Base-by-base conservation (phyloP, 2,329 filamentous ascomycete species). In the Alternaria postmessia region DNA sequence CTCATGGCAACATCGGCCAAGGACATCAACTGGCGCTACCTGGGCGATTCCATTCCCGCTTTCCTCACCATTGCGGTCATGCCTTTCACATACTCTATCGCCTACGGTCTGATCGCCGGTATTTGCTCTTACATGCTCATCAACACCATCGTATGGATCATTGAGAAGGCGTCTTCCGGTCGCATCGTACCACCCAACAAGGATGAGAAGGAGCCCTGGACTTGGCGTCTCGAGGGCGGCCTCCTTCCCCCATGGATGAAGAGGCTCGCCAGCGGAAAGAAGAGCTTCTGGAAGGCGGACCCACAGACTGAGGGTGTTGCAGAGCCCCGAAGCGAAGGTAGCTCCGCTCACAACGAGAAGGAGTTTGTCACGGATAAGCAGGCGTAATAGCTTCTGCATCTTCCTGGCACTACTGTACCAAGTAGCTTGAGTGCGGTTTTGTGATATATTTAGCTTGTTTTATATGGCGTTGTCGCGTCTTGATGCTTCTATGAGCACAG, bases 11-110 rank as follows among this genome's bases (percentile, higher is more conserved):
- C 88, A 62, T 86, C 91, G 1, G 91, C 91, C 12, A 87, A 87
- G 16, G 90, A 95, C 65, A 94, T 96, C 82, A 96, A 96, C 84
- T 96, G 93, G 93, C 83, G 84, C 47, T 78, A 96, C 79, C 83
- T 92, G 62, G 92, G 92, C 53, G 93, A 96, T 75, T 89, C 91
- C 1, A 85, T 96, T 24, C 93, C 93, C 0, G 92, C 93, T 3
- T 96, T 96, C 80, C 82, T 96, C 36, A 93, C 91, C 51, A 90
- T 96, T 64, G 88, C 89, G 58, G 81, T 94, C 62, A 96, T 96
- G 93, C 92, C 93, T 0, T 95, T 96, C 80, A 93, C 91, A 1
- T 96, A 95, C 82, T 92, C 89, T 41, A 95, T 96, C 72, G 91
- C 93, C 12, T 91, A 96, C 72, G 93, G 93, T 48, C 84, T 96